phyloP scores from a whole-genome alignment of 495 filamentous ascomycete species.

The Aspergillus indologenus region DNA sequence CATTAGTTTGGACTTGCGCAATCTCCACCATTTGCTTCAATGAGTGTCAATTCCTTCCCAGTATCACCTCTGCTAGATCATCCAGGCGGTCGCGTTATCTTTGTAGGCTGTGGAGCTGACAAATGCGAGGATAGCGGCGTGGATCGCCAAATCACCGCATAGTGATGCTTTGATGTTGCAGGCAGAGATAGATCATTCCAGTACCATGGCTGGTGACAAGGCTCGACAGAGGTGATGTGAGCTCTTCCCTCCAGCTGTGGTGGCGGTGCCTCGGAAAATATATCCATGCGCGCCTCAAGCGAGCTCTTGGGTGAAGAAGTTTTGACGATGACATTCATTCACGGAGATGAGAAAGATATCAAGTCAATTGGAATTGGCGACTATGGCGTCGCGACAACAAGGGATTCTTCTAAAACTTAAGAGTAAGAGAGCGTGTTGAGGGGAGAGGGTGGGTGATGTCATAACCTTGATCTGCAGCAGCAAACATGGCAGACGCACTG shows the following conservation, averaged over 20 bases:
- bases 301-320: not conserved
- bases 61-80: not conserved
- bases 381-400: no score
- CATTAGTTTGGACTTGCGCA: conserved; percentile 8
- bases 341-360: no score
- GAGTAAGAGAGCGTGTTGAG: no score
- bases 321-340: no score
- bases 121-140: no score
- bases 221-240: not conserved
- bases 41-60: not conserved
- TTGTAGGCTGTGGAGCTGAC: no score
- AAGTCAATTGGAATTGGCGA: no score
- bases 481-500: conserved; percentile 3
- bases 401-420: no score
- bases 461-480: not conserved
- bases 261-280: not conserved
- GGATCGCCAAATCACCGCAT: no score
- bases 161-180: no score
- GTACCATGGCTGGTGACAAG: not conserved
- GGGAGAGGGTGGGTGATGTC: not conserved
- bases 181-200: no score
- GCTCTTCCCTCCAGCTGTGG: not conserved
- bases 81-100: no score
- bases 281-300: not conserved
- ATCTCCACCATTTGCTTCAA: not conserved